Percentiles rank a stretch among this genome's conserved stretches.
Evolutionary conservation across 2,329 filamentous ascomycete genomes (phyloP).

Genomic region (Botrytis hyacinthi): DNA sequence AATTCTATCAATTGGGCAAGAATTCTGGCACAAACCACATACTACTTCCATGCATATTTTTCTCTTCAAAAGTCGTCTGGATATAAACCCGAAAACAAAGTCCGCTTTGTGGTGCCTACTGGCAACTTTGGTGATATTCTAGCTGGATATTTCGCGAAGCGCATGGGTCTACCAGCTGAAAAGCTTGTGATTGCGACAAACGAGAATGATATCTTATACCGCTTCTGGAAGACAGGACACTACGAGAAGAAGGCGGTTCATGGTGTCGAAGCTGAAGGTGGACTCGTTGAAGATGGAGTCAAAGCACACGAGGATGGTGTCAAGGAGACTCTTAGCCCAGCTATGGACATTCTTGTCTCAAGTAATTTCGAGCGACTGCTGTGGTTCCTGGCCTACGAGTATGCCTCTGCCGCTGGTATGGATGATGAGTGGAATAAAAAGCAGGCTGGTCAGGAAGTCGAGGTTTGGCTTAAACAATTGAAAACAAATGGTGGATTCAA

Average conservation of each 20-base stretch:
- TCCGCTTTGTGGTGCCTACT: conserved; percentile 87
- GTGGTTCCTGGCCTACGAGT: conserved; percentile 85
- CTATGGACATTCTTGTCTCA: conserved; percentile 96
- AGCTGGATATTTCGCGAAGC: conserved; percentile 85
- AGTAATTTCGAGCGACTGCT: conserved; percentile 95
- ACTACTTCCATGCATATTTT: conserved; percentile 97
- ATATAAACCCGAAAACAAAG: conserved; percentile 64
- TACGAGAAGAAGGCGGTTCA: conserved; percentile 81
- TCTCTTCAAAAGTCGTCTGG: conserved; percentile 61
- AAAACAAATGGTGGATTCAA: conserved; percentile 81
- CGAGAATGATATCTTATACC: conserved; percentile 93
- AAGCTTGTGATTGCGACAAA: conserved; percentile 94
- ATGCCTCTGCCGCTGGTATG: conserved; percentile 57
- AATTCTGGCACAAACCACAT: conserved; percentile 94
- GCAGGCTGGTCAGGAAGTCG: conserved; percentile 73
- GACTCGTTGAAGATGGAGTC: conserved; percentile 53
- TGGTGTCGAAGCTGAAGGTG: conserved; percentile 55
- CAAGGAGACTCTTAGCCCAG: conserved; percentile 88
- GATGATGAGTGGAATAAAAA: conserved; percentile 65
- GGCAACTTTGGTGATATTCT: conserved; percentile 97
- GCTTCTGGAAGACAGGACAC: conserved; percentile 86
- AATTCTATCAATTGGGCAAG: conserved; percentile 97
- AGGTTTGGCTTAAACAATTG: conserved; percentile 73
- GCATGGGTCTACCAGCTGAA: conserved; percentile 84
- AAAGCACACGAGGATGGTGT: conserved; percentile 69